Conservation (phyloP, 2,329 filamentous ascomycete species). For the Daldinia sp. region DNA sequence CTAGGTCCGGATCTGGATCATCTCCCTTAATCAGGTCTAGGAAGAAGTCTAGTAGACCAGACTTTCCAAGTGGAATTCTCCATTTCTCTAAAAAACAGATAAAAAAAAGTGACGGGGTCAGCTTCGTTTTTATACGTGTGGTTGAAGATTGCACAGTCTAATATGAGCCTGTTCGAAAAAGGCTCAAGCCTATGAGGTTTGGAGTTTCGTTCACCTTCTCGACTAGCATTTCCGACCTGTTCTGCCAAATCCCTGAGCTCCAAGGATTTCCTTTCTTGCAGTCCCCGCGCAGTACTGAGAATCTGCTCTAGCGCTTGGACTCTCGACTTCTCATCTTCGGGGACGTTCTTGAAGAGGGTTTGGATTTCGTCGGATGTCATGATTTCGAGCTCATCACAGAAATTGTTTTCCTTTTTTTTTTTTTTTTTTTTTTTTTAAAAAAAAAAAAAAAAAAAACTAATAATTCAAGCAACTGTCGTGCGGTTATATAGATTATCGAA, state of each 20-base stretch:
- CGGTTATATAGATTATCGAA: background rate
- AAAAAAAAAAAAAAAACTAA: no score
- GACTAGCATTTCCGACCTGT: slow-evolving; percentile 63
- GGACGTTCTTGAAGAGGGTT: slow-evolving; percentile 35
- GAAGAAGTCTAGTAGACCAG: slow-evolving; percentile 66
- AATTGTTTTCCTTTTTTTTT: no score
- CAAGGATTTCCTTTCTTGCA: slow-evolving; percentile 52
- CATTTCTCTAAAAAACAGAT: slow-evolving; percentile 60
- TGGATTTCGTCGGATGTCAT: slow-evolving; percentile 39
- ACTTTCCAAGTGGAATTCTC: slow-evolving; percentile 64
- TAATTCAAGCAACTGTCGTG: background rate
- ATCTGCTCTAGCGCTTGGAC: slow-evolving; percentile 48
- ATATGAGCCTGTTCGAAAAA: background rate
- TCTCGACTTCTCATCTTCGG: slow-evolving; percentile 32
- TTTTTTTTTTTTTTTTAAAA: no score
- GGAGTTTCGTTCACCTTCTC: slow-evolving; percentile 57
- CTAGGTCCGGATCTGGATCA: slow-evolving; percentile 53
- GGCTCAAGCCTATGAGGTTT: background rate
- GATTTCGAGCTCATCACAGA: slow-evolving; percentile 25
- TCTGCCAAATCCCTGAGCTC: slow-evolving; percentile 59
- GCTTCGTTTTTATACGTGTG: background rate
- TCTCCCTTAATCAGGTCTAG: slow-evolving; percentile 55
- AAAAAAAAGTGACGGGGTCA: slow-evolving; percentile 38
- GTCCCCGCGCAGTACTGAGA: slow-evolving; percentile 50
- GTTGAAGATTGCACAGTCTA: background rate